Percentiles rank a stretch among this genome's conserved stretches.
Evolutionary conservation across 2,329 filamentous ascomycete species (phyloP).

Genomic region (Fusarium keratoplasticum): DNA sequence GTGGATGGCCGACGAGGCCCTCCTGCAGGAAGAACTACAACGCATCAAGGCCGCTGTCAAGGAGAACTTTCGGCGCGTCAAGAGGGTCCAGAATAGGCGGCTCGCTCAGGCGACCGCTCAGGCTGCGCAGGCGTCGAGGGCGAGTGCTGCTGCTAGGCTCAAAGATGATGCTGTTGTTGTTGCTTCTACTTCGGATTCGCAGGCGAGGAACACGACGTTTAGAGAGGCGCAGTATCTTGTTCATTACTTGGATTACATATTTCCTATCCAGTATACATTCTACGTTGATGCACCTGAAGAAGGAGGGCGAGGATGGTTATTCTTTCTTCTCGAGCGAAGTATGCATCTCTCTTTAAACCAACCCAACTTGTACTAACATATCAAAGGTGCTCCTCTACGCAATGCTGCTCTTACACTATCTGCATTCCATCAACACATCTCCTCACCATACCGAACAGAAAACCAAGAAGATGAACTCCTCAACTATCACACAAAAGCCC

Average conservation of each 20-base stretch:
- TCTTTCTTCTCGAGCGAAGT: slow-evolving; percentile 30
- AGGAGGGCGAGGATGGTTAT: slow-evolving; percentile 44
- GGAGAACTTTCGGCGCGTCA: slow-evolving; percentile 36
- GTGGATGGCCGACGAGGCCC: slow-evolving; percentile 47
- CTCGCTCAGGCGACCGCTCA: neutral
- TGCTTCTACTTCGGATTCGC: neutral
- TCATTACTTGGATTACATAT: slow-evolving; percentile 46
- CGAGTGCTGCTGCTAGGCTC: neutral
- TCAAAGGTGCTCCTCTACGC: slow-evolving; percentile 34
- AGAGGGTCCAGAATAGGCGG: slow-evolving; percentile 11
- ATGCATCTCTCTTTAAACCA: neutral
- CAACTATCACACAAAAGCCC: slow-evolving; percentile 41
- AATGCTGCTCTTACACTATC: slow-evolving; percentile 43
- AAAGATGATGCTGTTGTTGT: neutral
- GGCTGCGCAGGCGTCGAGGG: neutral
- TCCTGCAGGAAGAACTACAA: slow-evolving; percentile 44
- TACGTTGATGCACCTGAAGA: slow-evolving; percentile 41
- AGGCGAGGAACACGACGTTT: slow-evolving; percentile 15
- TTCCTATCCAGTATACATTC: slow-evolving; percentile 43
- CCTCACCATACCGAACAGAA: slow-evolving; percentile 27
- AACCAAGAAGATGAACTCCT: slow-evolving; percentile 37
- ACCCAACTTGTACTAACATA: neutral
- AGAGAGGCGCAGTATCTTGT: slow-evolving; percentile 44
- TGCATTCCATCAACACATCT: slow-evolving; percentile 43
- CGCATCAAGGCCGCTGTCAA: slow-evolving; percentile 43